A percentile compares a stretch with the other conserved stretches of the same genome.
phyloP scores from a whole-genome alignment of 192 early-diverging fungal species.

The Coemansia aciculifera region DNA sequence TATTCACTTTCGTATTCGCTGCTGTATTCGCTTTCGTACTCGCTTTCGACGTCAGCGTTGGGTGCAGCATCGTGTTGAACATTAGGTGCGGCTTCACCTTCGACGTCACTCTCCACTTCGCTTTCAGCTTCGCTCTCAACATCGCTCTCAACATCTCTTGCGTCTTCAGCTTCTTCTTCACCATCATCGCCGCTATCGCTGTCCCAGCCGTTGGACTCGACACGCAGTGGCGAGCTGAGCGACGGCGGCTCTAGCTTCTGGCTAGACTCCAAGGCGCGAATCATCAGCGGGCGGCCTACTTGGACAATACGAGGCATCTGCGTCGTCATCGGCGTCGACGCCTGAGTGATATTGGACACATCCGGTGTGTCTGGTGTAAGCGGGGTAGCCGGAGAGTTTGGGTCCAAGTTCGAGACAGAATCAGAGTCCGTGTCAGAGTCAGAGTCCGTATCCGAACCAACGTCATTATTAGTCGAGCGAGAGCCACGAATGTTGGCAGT shows the following conservation, averaged over 20 bases:
- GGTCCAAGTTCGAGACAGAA: background rate
- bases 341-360: slow-evolving; percentile 15
- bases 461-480: background rate
- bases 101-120: background rate
- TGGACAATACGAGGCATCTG: slow-evolving; percentile 46
- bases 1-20: background rate
- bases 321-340: slow-evolving; percentile 15
- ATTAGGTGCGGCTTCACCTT: background rate
- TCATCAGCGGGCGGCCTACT: slow-evolving; percentile 23
- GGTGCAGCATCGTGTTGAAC: background rate
- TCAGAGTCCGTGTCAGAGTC: background rate
- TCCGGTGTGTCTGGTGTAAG: slow-evolving; percentile 29
- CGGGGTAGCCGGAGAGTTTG: slow-evolving; percentile 14
- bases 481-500: slow-evolving; percentile 8
- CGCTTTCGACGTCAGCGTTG: background rate
- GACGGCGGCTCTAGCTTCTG: slow-evolving; percentile 2
- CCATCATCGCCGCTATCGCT: slow-evolving; percentile 29
- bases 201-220: slow-evolving; percentile 32
- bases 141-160: slow-evolving; percentile 8
- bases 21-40: background rate
- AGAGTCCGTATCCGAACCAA: background rate
- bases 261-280: slow-evolving; percentile 15
- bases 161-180: background rate
- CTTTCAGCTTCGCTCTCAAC: slow-evolving; percentile 5
- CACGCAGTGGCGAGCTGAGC: slow-evolving; percentile 28